Percentiles rank a stretch among this genome's conserved stretches.
Conservation (phyloP, 495 filamentous ascomycete species). For the Penicillium taxi region DNA sequence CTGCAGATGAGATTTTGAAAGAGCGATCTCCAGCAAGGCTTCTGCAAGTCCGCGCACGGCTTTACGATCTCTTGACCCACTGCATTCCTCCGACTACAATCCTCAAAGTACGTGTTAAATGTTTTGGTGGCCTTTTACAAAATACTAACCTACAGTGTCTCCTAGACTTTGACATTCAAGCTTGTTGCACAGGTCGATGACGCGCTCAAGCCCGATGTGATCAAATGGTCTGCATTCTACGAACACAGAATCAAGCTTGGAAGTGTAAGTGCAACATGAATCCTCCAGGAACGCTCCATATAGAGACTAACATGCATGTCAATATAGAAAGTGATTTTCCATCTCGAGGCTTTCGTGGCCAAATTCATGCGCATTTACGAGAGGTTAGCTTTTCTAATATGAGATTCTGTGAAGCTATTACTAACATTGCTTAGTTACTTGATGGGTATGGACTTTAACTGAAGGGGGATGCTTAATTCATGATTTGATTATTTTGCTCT, state of each 20-base stretch:
- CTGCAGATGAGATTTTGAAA: conserved; percentile 83
- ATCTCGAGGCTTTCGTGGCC: conserved; percentile 95
- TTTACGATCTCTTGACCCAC: conserved; percentile 93
- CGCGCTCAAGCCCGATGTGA: conserved; percentile 78
- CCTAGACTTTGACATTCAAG: conserved; percentile 76
- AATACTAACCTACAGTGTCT: conserved; percentile 5
- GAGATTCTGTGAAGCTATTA: background rate
- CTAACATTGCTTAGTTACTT: conserved; percentile 52
- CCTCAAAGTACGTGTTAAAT: conserved; percentile 54
- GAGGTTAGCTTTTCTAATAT: conserved; percentile 37
- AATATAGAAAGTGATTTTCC: conserved; percentile 86
- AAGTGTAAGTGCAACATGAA: conserved; percentile 37
- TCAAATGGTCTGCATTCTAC: conserved; percentile 94
- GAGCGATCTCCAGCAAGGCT: conserved; percentile 84
- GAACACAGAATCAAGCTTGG: conserved; percentile 88
- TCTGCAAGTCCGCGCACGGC: conserved; percentile 76
- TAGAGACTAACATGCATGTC: conserved; percentile 10
- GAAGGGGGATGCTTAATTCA: too few species aligned
- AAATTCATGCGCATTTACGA: conserved; percentile 97
- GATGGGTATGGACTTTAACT: conserved; percentile 81
- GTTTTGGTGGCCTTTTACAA: background rate
- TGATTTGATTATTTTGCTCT: too few species aligned
- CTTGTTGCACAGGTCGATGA: conserved; percentile 82
- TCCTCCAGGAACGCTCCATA: background rate
- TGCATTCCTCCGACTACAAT: conserved; percentile 93